Percentiles rank a stretch among this genome's conserved stretches.
phyloP scores from a whole-genome alignment of 306 rosid genomes.

The Sphenostylis stenocarpa region DNA sequence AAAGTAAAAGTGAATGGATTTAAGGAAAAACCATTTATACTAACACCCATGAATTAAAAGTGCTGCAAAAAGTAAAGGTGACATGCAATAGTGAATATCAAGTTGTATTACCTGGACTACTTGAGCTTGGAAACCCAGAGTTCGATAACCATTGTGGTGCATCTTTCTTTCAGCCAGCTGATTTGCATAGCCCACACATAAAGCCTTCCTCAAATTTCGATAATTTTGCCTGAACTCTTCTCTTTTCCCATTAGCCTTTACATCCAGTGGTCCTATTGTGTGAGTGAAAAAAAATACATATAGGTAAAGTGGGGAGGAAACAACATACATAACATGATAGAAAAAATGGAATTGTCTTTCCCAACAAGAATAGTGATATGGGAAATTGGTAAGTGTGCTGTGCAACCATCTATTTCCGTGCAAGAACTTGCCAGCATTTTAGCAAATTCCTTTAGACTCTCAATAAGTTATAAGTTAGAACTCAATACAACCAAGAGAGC shows the following conservation, averaged over 20 bases:
- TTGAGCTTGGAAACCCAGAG: conserved; percentile 85
- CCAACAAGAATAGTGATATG: not conserved
- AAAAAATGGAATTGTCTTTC: not conserved
- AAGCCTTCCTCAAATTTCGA: conserved; percentile 78
- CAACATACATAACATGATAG: not conserved
- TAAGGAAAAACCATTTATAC: conserved; percentile 15
- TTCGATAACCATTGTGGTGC: conserved; percentile 94
- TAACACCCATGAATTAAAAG: not conserved
- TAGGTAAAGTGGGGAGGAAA: not conserved
- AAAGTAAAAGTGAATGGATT: not conserved
- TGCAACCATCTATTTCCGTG: conserved; percentile 4
- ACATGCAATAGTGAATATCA: conserved; percentile 14
- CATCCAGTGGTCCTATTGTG: conserved; percentile 63
- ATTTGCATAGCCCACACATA: conserved; percentile 90
- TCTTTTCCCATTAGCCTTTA: conserved; percentile 48
- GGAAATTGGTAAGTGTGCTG: not conserved
- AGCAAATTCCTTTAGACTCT: conserved; percentile 15
- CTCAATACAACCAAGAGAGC: conserved; percentile 1
- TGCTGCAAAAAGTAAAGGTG: conserved; percentile 15
- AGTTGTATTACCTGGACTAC: conserved; percentile 78
- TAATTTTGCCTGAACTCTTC: conserved; percentile 54
- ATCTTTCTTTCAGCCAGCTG: conserved; percentile 97
- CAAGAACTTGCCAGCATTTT: not conserved
- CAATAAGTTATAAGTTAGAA: not conserved
- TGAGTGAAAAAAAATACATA: conserved; percentile 24